Conservation (phyloP, 352 stramenopile species). For the Pythium sp. region DNA sequence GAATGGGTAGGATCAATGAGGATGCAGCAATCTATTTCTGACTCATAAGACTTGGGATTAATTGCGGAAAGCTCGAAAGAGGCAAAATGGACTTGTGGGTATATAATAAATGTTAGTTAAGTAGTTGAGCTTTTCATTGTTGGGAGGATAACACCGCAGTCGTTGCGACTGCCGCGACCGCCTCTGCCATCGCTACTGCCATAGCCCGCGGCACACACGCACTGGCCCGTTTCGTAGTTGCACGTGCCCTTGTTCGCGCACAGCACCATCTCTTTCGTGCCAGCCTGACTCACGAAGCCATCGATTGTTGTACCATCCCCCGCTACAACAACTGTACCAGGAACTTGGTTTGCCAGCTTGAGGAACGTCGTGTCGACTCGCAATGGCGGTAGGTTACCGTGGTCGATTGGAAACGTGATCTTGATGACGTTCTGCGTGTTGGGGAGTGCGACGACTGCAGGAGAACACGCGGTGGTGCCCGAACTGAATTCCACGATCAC, state of each 20-base stretch:
- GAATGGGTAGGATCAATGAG: not conserved
- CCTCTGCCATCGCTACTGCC: constrained; percentile 63
- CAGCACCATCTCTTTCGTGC: constrained; percentile 87
- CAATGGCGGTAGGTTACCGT: constrained; percentile 47
- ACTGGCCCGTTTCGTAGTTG: constrained; percentile 54
- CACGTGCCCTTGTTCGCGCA: constrained; percentile 90
- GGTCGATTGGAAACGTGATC: constrained; percentile 50
- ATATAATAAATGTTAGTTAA: not conserved
- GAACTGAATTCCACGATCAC: constrained; percentile 41
- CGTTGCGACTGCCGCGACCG: constrained; percentile 43
- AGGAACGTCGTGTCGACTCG: constrained; percentile 35
- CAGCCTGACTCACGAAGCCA: constrained; percentile 42
- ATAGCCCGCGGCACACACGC: constrained; percentile 48
- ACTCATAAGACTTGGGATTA: not conserved
- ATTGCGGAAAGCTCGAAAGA: not conserved
- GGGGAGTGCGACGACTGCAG: constrained; percentile 14
- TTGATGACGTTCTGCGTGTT: constrained; percentile 43
- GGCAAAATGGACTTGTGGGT: not conserved
- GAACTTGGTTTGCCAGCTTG: constrained; percentile 12
- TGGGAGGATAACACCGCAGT: constrained; percentile 51
- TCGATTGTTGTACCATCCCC: constrained; percentile 42
- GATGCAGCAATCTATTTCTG: not conserved
- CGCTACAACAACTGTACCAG: constrained; percentile 25
- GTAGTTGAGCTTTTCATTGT: not conserved
- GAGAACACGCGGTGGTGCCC: constrained; percentile 35